phyloP scores from a whole-genome alignment of 1,139 yeast genomes.

The Yamadazyma dendronema region DNA sequence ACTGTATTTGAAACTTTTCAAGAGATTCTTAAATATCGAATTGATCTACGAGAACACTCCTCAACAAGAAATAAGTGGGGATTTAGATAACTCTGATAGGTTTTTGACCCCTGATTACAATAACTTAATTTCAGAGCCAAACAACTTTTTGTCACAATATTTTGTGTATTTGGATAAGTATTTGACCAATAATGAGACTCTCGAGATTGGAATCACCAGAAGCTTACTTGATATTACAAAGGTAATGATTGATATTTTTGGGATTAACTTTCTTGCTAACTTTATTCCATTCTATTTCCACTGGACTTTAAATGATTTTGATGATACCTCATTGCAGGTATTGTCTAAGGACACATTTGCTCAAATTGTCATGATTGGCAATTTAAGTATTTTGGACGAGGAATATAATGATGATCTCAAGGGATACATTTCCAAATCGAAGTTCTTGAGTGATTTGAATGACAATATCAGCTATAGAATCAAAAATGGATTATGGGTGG shows the following conservation, averaged over 20 bases:
- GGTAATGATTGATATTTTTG: constrained; percentile 32
- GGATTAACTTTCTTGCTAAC: constrained; percentile 46
- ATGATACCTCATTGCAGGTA: background rate
- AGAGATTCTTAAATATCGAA: constrained; percentile 34
- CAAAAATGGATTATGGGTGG: constrained; percentile 29
- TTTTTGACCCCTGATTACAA: constrained; percentile 36
- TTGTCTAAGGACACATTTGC: constrained; percentile 35
- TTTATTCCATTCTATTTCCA: constrained; percentile 48
- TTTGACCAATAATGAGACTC: constrained; percentile 23
- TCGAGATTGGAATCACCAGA: constrained; percentile 21
- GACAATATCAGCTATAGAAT: constrained; percentile 31
- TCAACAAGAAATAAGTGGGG: constrained; percentile 10
- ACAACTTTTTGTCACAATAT: constrained; percentile 36
- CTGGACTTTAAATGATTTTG: constrained; percentile 31
- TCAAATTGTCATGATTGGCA: constrained; percentile 27
- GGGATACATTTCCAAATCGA: constrained; percentile 25
- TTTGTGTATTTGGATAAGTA: constrained; percentile 35
- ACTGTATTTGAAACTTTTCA: constrained; percentile 33
- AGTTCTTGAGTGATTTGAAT: constrained; percentile 23
- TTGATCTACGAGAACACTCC: constrained; percentile 14
- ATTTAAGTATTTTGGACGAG: constrained; percentile 27
- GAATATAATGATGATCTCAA: constrained; percentile 29
- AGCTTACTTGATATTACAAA: constrained; percentile 27
- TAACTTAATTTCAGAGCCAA: constrained; percentile 35
- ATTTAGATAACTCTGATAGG: constrained; percentile 18